Evolutionary conservation across 2,329 filamentous ascomycete species (phyloP).

Genomic region (Gliomastix tumulicola): DNA sequence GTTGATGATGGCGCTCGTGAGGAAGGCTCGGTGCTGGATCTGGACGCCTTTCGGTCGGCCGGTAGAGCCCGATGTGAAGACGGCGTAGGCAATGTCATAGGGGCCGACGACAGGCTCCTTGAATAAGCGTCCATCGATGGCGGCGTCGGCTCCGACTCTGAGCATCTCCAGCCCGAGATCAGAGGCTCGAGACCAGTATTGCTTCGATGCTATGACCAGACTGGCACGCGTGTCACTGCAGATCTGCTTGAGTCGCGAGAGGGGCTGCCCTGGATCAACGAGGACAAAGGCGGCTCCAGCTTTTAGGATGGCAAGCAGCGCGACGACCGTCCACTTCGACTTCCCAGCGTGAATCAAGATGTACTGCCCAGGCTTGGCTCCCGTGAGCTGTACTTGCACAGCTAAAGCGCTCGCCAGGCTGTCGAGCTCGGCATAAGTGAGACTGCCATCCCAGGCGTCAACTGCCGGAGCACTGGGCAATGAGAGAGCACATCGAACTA

Average conservation of each 20-base stretch:
- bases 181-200: too few relatives aligned
- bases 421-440: background rate
- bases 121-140: too few relatives aligned
- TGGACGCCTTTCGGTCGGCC: slow-evolving; percentile 29
- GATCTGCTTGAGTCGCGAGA: background rate
- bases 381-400: background rate
- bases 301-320: background rate
- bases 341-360: background rate
- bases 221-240: background rate
- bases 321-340: background rate
- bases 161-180: background rate
- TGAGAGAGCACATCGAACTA: background rate
- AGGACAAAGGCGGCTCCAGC: background rate
- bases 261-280: background rate
- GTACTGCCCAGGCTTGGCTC: background rate
- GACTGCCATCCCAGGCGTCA: background rate
- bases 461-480: background rate
- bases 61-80: slow-evolving; percentile 20
- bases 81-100: slow-evolving; percentile 17
- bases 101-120: background rate
- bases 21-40: background rate
- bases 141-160: background rate
- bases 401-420: background rate
- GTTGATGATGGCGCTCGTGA: background rate
- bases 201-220: background rate